These are phyloP conservation scores for Neohortaea acidophila DNA, from an alignment of 495 filamentous ascomycete genomes.

Conservation along the genomic window DNA sequence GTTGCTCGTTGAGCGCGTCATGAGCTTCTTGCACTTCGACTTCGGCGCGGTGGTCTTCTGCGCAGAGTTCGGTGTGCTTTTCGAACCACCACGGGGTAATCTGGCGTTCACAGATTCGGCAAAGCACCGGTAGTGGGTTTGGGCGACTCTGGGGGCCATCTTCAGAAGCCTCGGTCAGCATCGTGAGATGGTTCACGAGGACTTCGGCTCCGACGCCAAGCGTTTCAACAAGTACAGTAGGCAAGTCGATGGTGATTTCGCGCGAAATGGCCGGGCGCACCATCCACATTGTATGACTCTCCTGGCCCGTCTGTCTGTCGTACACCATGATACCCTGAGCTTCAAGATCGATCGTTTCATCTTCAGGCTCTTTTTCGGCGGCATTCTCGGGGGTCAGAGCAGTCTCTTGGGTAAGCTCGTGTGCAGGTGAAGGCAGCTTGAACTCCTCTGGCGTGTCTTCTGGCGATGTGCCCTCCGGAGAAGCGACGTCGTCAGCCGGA, in stretches of 20 bases:
- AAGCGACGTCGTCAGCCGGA: constrained; percentile 8
- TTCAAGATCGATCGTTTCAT: constrained; percentile 61
- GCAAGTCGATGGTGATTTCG: constrained; percentile 90
- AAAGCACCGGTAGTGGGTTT: constrained; percentile 79
- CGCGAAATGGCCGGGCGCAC: constrained; percentile 77
- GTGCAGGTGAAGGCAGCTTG: constrained; percentile 18
- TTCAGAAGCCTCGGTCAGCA: constrained; percentile 67
- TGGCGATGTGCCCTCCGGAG: constrained; percentile 9
- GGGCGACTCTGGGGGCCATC: constrained; percentile 69
- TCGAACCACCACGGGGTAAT: constrained; percentile 99
- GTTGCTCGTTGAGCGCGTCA: constrained; percentile 83
- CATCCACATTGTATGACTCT: constrained; percentile 99
- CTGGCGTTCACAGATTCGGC: constrained; percentile 92
- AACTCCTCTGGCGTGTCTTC: constrained; percentile 12
- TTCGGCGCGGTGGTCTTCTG: constrained; percentile 90
- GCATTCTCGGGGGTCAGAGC: constrained; percentile 30
- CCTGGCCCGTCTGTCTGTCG: constrained; percentile 68
- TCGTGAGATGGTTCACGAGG: constrained; percentile 81
- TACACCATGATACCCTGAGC: constrained; percentile 97
- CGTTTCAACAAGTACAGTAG: constrained; percentile 78
- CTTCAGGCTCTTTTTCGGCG: constrained; percentile 22
- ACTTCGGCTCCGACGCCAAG: constrained; percentile 89
- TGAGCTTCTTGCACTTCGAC: constrained; percentile 95
- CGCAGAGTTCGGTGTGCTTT: constrained; percentile 90
- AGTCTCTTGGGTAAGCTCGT: constrained; percentile 23